Evolutionary conservation across 495 filamentous ascomycete genomes (phyloP).

Genomic region (Aspergillus asperescens): DNA sequence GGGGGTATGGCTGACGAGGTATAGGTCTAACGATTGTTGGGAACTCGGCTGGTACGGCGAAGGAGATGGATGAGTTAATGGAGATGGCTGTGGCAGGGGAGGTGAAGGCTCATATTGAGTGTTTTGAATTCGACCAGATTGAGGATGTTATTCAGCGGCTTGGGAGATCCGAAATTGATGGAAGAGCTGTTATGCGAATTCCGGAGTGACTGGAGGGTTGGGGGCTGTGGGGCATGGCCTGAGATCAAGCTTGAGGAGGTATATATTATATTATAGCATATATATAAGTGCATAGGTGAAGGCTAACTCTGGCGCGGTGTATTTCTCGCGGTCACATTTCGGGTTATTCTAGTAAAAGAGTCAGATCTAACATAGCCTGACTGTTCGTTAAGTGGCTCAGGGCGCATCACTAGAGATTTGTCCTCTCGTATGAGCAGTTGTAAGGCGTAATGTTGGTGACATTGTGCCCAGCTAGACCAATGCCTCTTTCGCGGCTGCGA

Average conservation of each 20-base stretch:
- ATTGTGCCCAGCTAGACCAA: no score
- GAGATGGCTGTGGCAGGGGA: constrained; percentile 37
- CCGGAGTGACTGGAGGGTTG: constrained; percentile 18
- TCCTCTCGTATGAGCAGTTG: no score
- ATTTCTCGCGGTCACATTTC: not conserved
- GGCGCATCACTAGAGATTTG: not conserved
- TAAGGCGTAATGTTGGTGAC: no score
- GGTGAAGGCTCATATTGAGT: constrained; percentile 36
- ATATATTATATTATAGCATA: not conserved
- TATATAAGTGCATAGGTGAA: not conserved
- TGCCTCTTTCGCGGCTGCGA: no score
- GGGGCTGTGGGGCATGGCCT: not conserved
- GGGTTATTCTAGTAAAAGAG: not conserved
- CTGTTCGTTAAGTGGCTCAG: not conserved
- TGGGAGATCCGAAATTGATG: constrained; percentile 39
- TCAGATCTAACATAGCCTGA: not conserved
- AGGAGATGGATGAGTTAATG: constrained; percentile 39
- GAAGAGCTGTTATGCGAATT: constrained; percentile 38
- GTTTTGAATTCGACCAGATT: constrained; percentile 38
- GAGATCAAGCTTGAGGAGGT: not conserved
- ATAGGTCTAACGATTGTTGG: constrained; percentile 38
- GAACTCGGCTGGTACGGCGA: constrained; percentile 37
- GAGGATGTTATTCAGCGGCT: constrained; percentile 36
- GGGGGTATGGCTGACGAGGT: not conserved
- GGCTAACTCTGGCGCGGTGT: no score